These are phyloP conservation scores for Forsythia suspensa DNA, from an alignment of 257 asterid species.

Conservation along the genomic window DNA sequence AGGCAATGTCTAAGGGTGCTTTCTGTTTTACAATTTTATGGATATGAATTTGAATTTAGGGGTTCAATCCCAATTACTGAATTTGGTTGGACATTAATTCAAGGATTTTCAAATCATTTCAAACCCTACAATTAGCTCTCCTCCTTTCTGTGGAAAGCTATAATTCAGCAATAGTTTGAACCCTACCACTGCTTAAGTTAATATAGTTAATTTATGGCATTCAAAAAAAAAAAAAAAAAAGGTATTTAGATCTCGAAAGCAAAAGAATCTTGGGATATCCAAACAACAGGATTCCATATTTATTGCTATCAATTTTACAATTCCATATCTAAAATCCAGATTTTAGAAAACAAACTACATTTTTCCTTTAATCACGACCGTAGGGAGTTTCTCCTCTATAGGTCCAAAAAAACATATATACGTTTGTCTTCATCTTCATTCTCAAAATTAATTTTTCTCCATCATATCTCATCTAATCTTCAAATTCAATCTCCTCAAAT, in stretches of 20 bases:
- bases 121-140: conserved; percentile 12
- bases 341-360: conserved; percentile 7
- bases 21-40: not conserved
- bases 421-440: too few species aligned
- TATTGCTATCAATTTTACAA: conserved; percentile 9
- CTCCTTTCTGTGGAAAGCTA: not conserved
- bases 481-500: too few species aligned
- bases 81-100: not conserved
- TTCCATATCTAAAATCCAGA: conserved; percentile 2
- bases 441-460: too few species aligned
- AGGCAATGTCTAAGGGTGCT: not conserved
- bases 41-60: not conserved
- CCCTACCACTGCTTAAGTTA: not conserved
- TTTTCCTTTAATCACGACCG: not conserved
- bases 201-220: not conserved
- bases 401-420: too few species aligned
- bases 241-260: not conserved
- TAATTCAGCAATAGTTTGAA: not conserved
- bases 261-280: conserved; percentile 5
- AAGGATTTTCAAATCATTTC: conserved; percentile 13
- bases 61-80: not conserved
- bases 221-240: not conserved
- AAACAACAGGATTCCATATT: conserved; percentile 11
- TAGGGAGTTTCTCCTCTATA: too few species aligned
- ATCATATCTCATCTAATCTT: too few species aligned